phyloP scores from a whole-genome alignment of 345 rosid species.

The Aquilaria yunnanensis region DNA sequence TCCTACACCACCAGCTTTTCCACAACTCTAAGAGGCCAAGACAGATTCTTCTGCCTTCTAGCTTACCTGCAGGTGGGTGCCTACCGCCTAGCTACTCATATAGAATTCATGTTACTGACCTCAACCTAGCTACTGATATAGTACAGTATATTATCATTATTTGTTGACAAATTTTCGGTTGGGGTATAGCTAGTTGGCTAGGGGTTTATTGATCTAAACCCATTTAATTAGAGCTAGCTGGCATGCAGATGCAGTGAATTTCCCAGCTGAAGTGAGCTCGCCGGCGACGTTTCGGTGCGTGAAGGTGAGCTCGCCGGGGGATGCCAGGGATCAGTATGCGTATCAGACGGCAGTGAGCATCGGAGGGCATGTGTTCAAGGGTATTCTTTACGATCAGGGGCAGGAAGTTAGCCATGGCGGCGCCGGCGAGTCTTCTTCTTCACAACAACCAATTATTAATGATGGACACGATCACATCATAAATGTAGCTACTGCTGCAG shows the following conservation, averaged over 20 bases:
- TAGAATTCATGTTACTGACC: too few species aligned
- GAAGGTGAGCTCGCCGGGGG: constrained; percentile 36
- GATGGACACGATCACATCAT: background rate
- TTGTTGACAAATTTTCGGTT: too few species aligned
- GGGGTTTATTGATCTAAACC: too few species aligned
- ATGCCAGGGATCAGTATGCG: constrained; percentile 34
- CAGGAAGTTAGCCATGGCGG: constrained; percentile 1
- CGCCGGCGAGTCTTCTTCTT: background rate
- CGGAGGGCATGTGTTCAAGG: constrained; percentile 56
- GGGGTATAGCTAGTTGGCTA: too few species aligned
- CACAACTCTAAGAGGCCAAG: background rate
- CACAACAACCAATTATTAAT: background rate
- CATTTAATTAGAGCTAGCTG: too few species aligned
- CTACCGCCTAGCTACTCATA: too few species aligned
- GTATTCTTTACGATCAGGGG: constrained; percentile 62
- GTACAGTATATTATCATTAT: too few species aligned
- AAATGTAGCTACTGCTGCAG: constrained; percentile 17
- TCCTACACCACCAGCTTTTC: background rate
- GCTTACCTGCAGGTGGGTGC: constrained; percentile 6
- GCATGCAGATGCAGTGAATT: constrained; percentile 23
- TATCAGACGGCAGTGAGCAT: constrained; percentile 40
- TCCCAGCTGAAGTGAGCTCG: constrained; percentile 42
- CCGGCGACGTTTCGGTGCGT: constrained; percentile 43
- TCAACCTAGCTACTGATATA: too few species aligned
- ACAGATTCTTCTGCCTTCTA: constrained; percentile 3